Base-by-base conservation (phyloP, 1,284 basidiomycete genomes). In the Bjerkandera adusta region DNA sequence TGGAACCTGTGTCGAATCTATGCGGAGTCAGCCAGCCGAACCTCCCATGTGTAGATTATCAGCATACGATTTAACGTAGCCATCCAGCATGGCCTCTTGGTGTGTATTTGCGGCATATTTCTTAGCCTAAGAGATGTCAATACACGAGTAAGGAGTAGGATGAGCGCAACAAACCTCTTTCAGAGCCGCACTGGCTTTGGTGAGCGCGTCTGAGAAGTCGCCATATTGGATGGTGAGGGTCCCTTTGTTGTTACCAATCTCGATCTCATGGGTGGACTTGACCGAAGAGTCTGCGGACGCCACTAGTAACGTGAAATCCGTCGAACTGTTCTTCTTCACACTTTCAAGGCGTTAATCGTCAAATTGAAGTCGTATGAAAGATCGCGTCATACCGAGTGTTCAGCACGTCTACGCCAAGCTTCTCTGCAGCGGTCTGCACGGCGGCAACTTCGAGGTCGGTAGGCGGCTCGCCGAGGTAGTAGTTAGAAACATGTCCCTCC, bases 401-500 rank as follows among this genome's bases (percentile, higher is more conserved):
- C 51, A 92, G 63, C 5, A 89, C 76, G 51, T 89, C 85, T 33
- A 92, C 63, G 5, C 75, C 77, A 21, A 84, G 69, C 50, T 80
- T 80, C 66, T 92, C 90, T 1, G 85, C 84, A 1, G 81, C 80
- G 4, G 69, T 70, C 61, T 92, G 90, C 8, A 92, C 76, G 2
- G 76, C 74, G 15, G 79, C 77, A 13, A 91, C 87, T 59, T 92
- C 89, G 0, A 80, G 77, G 53, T 92, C 86, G 13, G 76, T 73
- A 5, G 37, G 37, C 5, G 75, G 63, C 50, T 85, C 75, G 2
- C 87, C 87, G 20, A 85, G 77, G 60, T 92, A 92, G 64, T 92
- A 92, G 61, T 90, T 89, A 24, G 84, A 88, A 40, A 89, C 59
- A 51, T 92, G 88, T 1, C 89, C 89, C 20, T 79, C 70, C 43